A percentile compares a stretch with the other conserved stretches of the same genome.
Conservation (phyloP, 306 rosid genomes). For the Gillenia trifoliata region DNA sequence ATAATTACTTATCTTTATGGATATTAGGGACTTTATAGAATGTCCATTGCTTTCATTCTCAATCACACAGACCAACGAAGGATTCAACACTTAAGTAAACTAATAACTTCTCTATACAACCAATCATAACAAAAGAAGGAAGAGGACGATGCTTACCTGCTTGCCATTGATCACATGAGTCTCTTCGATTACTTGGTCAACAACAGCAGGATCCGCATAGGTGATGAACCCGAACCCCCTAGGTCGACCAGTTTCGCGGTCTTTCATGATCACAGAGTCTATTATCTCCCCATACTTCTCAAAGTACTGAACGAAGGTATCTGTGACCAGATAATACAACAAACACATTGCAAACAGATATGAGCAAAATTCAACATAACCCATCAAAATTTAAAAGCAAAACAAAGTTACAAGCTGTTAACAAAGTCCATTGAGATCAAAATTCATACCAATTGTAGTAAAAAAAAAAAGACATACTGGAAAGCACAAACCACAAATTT, state of each 20-base stretch:
- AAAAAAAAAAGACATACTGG: not conserved
- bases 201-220: constrained; percentile 70
- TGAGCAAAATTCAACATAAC: not conserved
- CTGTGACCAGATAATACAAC: constrained; percentile 16
- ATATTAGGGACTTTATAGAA: not conserved
- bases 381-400: not conserved
- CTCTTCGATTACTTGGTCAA: constrained; percentile 66
- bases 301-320: constrained; percentile 51
- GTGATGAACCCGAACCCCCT: constrained; percentile 82
- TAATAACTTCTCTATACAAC: not conserved
- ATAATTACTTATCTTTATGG: not conserved
- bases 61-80: not conserved
- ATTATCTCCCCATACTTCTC: constrained; percentile 72
- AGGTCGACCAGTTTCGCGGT: constrained; percentile 63
- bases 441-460: not conserved
- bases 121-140: not conserved
- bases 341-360: not conserved
- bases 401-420: not conserved
- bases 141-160: constrained; percentile 32
- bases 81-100: not conserved
- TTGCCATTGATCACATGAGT: constrained; percentile 61
- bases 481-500: not conserved
- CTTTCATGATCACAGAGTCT: constrained; percentile 81
- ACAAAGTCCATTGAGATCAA: not conserved
- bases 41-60: not conserved